Conservation (phyloP, 176 grass and related monocot genomes). For the Puya raimondii region DNA sequence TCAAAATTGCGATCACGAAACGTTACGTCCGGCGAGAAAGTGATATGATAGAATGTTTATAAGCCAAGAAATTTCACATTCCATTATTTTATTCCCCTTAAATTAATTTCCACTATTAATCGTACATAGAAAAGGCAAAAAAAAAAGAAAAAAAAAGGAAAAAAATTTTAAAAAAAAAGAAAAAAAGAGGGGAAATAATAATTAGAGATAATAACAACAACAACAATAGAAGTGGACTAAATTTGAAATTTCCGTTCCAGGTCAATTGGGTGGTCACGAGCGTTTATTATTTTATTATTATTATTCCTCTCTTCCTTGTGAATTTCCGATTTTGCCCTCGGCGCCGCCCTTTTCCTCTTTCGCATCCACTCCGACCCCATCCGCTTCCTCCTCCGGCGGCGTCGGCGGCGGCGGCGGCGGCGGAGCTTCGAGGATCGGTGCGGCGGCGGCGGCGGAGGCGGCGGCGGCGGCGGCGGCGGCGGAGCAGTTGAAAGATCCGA, state of each 20-base stretch:
- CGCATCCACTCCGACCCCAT: background rate
- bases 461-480: background rate
- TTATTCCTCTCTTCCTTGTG: background rate
- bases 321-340: conserved; percentile 17
- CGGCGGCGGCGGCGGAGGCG: background rate
- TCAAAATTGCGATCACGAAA: no score
- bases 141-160: background rate
- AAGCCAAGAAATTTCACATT: no score
- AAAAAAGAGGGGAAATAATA: background rate
- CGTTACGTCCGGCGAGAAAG: no score
- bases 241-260: no score
- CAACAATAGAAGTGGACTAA: no score
- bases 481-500: conserved; percentile 66
- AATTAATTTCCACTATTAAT: background rate
- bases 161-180: background rate
- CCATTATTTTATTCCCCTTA: no score
- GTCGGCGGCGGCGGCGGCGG: background rate
- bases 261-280: no score
- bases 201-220: no score
- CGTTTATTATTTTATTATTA: no score
- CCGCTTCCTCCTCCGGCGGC: background rate
- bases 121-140: conserved; percentile 7
- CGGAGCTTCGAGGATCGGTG: no score
- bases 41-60: no score
- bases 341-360: background rate